A percentile compares a stretch with the other conserved stretches of the same genome.
Evolutionary conservation across 768 basidiomycete genomes (phyloP).

Genomic region (Tylopilus intermedius): DNA sequence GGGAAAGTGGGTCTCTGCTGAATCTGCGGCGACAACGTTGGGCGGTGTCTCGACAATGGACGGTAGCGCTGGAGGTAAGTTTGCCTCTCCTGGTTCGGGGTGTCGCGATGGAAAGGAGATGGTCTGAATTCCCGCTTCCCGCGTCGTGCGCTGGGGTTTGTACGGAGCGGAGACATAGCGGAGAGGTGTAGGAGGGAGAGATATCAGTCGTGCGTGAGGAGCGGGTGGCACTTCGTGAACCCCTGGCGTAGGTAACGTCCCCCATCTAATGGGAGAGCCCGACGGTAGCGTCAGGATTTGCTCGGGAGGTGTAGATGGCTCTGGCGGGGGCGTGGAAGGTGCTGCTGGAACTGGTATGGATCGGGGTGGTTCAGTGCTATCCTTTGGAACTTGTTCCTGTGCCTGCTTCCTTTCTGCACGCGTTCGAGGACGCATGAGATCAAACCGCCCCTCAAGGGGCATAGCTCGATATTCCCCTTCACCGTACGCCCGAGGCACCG

Average conservation of each 20-base stretch:
- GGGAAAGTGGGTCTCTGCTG: constrained; percentile 71
- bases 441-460: constrained; percentile 84
- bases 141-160: constrained; percentile 9
- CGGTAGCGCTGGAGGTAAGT: constrained; percentile 70
- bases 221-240: constrained; percentile 59
- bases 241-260: constrained; percentile 56
- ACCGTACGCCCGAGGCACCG: constrained; percentile 23
- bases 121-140: constrained; percentile 22
- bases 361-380: constrained; percentile 13
- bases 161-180: constrained; percentile 19
- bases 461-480: constrained; percentile 76
- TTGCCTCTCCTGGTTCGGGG: constrained; percentile 31
- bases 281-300: constrained; percentile 30
- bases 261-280: constrained; percentile 38
- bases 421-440: constrained; percentile 60
- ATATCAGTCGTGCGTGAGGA: constrained; percentile 45
- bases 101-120: constrained; percentile 14
- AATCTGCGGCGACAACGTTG: constrained; percentile 49
- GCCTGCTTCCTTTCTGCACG: constrained; percentile 19
- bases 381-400: not conserved
- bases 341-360: constrained; percentile 9
- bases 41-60: constrained; percentile 79
- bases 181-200: constrained; percentile 42
- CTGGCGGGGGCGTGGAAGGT: constrained; percentile 8
- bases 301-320: constrained; percentile 36